Conservation (phyloP, 768 basidiomycete species). For the Albatrellus ellisii region DNA sequence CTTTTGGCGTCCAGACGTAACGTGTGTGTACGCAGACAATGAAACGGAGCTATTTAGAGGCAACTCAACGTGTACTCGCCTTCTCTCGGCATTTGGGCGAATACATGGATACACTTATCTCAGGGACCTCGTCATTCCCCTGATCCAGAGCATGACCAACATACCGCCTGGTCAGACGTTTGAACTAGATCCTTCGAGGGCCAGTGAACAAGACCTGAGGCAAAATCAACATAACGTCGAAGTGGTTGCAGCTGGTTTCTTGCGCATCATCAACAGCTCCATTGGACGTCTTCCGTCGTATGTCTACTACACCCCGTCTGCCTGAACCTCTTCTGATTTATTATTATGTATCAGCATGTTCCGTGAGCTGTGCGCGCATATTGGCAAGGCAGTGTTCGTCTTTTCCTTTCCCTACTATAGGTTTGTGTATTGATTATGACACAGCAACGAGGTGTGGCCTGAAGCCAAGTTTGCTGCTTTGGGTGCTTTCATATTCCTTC, state of each 20-base stretch:
- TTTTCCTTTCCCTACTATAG: slow-evolving; percentile 8
- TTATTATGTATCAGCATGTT: slow-evolving; percentile 45
- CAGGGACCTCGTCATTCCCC: slow-evolving; percentile 62
- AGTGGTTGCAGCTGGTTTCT: slow-evolving; percentile 59
- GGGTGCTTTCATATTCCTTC: slow-evolving; percentile 85
- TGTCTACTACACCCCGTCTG: slow-evolving; percentile 18
- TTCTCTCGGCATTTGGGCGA: slow-evolving; percentile 75
- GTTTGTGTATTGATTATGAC: slow-evolving; percentile 15
- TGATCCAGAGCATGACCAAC: slow-evolving; percentile 61
- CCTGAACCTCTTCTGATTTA: slow-evolving; percentile 5
- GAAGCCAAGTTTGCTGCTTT: slow-evolving; percentile 71
- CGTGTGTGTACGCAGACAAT: slow-evolving; percentile 34
- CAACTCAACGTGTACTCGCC: slow-evolving; percentile 79
- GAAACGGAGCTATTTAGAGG: slow-evolving; percentile 78
- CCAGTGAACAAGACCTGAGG: slow-evolving; percentile 40
- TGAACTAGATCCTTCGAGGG: slow-evolving; percentile 62
- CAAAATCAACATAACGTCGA: slow-evolving; percentile 64
- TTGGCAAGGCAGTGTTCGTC: slow-evolving; percentile 64
- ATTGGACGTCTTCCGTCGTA: slow-evolving; percentile 61
- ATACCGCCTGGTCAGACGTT: slow-evolving; percentile 66
- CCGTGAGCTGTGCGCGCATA: slow-evolving; percentile 77
- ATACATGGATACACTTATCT: slow-evolving; percentile 90
- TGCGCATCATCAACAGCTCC: slow-evolving; percentile 63
- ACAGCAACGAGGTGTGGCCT: slow-evolving; percentile 56
- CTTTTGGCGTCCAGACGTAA: background rate